These are phyloP conservation scores for Cryptococcus sp. DNA, from an alignment of 1,284 basidiomycete species.

Conservation along the genomic window DNA sequence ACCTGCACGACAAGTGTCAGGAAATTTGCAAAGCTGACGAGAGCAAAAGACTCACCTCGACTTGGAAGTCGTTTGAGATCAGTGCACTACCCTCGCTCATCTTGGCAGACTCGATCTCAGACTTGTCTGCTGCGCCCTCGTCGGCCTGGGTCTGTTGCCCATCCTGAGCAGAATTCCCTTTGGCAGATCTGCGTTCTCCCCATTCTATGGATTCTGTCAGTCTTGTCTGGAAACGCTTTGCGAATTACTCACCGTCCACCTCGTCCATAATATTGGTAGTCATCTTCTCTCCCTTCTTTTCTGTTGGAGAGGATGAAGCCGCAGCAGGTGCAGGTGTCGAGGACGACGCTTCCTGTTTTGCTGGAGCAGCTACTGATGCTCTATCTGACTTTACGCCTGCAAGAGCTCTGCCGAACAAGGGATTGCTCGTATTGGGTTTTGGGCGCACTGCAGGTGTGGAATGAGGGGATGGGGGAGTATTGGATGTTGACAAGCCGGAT, in stretches of 20 bases:
- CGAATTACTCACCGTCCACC: slow-evolving; percentile 7
- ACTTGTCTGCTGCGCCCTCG: slow-evolving; percentile 5
- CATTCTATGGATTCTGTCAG: slow-evolving; percentile 8
- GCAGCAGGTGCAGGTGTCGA: slow-evolving; percentile 3
- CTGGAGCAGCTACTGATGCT: slow-evolving; percentile 6
- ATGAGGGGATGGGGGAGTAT: slow-evolving; percentile 8
- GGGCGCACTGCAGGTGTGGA: slow-evolving; percentile 22
- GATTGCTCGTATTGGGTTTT: slow-evolving; percentile 29
- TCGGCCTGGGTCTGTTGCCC: slow-evolving; percentile 5
- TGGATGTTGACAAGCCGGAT: slow-evolving; percentile 39
- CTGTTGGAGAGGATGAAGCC: slow-evolving; percentile 1
- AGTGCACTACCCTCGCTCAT: slow-evolving; percentile 31
- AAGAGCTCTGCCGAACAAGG: slow-evolving; percentile 44
- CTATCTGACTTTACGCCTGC: slow-evolving; percentile 41
- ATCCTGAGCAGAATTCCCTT: background rate
- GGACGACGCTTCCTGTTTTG: slow-evolving; percentile 14
- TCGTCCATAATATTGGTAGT: slow-evolving; percentile 6
- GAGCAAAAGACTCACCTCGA: slow-evolving; percentile 35
- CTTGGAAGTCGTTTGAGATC: slow-evolving; percentile 47
- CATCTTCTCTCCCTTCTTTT: slow-evolving; percentile 10
- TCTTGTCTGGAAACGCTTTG: background rate
- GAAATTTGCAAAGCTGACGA: background rate
- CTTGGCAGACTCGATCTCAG: slow-evolving; percentile 11
- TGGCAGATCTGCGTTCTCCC: slow-evolving; percentile 3
- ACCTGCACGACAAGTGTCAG: slow-evolving; percentile 63